These are phyloP conservation scores for Amylocarpus encephaloides DNA, from an alignment of 2,329 filamentous ascomycete species.

Conservation along the genomic window DNA sequence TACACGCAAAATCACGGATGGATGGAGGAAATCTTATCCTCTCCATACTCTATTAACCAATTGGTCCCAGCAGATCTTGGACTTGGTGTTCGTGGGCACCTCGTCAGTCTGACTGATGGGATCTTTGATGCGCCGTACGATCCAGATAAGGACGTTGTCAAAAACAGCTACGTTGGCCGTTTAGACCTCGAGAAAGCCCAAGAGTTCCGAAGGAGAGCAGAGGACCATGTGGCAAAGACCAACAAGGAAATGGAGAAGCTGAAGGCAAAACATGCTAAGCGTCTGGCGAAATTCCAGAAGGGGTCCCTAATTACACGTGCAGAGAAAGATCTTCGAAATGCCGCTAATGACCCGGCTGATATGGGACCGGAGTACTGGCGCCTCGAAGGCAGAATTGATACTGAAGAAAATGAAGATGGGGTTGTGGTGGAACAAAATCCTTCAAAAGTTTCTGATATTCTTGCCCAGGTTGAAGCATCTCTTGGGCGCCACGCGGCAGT, in stretches of 20 bases:
- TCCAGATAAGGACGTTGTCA: constrained; percentile 38
- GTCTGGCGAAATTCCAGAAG: constrained; percentile 67
- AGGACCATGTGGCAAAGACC: constrained; percentile 64
- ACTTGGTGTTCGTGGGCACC: constrained; percentile 74
- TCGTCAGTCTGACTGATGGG: constrained; percentile 74
- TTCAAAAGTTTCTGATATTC: constrained; percentile 61
- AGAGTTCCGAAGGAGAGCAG: constrained; percentile 75
- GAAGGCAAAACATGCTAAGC: constrained; percentile 69
- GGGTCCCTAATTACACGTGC: constrained; percentile 64
- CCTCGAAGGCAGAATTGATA: constrained; percentile 51
- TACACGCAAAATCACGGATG: constrained; percentile 96
- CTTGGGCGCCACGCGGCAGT: constrained; percentile 61
- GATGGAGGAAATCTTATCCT: constrained; percentile 97
- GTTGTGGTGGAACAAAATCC: constrained; percentile 29
- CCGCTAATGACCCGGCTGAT: constrained; percentile 49
- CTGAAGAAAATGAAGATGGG: constrained; percentile 39
- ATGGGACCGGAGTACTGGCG: constrained; percentile 56
- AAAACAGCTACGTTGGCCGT: constrained; percentile 57
- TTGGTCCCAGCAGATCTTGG: constrained; percentile 85
- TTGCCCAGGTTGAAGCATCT: constrained; percentile 65
- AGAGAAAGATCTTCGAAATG: constrained; percentile 67
- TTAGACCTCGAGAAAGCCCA: constrained; percentile 72
- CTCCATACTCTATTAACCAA: constrained; percentile 77
- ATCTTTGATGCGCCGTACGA: constrained; percentile 66
- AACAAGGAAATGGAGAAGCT: constrained; percentile 79